phyloP scores from a whole-genome alignment of 2,329 filamentous ascomycete genomes.

The Colletotrichum higginsianum region DNA sequence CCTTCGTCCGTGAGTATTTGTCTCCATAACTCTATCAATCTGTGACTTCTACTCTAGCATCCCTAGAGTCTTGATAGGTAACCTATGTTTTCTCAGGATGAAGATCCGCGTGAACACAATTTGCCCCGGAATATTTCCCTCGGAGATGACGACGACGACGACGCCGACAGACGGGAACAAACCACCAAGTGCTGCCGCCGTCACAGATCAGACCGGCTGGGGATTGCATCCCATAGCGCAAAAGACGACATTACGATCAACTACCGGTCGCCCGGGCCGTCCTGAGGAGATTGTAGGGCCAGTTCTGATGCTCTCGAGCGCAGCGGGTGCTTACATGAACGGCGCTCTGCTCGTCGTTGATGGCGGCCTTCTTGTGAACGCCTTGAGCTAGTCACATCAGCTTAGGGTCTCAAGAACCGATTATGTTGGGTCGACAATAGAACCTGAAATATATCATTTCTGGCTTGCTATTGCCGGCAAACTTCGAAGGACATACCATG shows the following conservation, averaged over 20 bases:
- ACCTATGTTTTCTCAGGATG: slow-evolving; percentile 36
- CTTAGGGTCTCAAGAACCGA: neutral
- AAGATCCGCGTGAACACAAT: slow-evolving; percentile 47
- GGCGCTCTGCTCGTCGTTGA: slow-evolving; percentile 47
- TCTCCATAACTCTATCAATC: neutral
- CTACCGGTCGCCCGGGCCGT: slow-evolving; percentile 46
- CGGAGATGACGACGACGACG: slow-evolving; percentile 43
- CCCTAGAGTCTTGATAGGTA: neutral
- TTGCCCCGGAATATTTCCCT: slow-evolving; percentile 46
- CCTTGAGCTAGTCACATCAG: neutral
- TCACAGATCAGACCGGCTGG: slow-evolving; percentile 8
- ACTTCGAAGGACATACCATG: neutral
- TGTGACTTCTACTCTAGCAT: neutral
- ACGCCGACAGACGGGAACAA: slow-evolving; percentile 43
- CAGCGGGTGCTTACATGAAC: slow-evolving; percentile 49
- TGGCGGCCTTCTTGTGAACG: slow-evolving; percentile 42
- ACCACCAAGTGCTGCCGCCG: slow-evolving; percentile 40
- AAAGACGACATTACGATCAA: slow-evolving; percentile 46
- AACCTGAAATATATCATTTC: neutral
- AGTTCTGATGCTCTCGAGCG: slow-evolving; percentile 46
- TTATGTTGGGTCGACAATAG: neutral
- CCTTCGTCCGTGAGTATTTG: slow-evolving; percentile 42
- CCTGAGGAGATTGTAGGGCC: slow-evolving; percentile 48
- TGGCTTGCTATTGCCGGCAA: neutral
- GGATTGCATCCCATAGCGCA: slow-evolving; percentile 39